Evolutionary conservation across 352 stramenopile species (phyloP).

Genomic region (Peronospora destructor): DNA sequence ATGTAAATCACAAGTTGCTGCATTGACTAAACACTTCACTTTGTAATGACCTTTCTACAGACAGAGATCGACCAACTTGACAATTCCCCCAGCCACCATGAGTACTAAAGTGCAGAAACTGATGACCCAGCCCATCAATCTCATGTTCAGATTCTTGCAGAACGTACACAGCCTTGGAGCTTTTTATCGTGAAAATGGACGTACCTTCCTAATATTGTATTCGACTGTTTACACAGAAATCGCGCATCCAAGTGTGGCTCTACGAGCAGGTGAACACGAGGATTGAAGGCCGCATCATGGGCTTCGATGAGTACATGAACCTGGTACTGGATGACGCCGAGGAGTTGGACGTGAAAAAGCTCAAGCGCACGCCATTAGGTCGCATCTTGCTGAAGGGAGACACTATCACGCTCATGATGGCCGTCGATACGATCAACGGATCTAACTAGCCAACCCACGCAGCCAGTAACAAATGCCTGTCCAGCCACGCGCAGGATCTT

Average conservation of each 20-base stretch:
- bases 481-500: slow-evolving; percentile 9
- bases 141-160: slow-evolving; percentile 99
- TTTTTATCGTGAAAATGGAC: neutral
- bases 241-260: slow-evolving; percentile 98
- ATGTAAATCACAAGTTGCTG: neutral
- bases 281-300: slow-evolving; percentile 99
- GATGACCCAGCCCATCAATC: slow-evolving; percentile 99
- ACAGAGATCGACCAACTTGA: slow-evolving; percentile 9
- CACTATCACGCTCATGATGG: slow-evolving; percentile 98
- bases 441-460: slow-evolving; percentile 25
- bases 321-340: slow-evolving; percentile 97
- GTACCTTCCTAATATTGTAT: slow-evolving; percentile 1
- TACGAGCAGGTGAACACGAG: slow-evolving; percentile 98
- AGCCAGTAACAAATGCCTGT: slow-evolving; percentile 26
- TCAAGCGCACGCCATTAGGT: slow-evolving; percentile 90
- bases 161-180: slow-evolving; percentile 60
- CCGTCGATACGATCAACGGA: slow-evolving; percentile 42
- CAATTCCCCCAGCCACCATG: slow-evolving; percentile 42
- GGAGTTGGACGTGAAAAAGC: slow-evolving; percentile 93
- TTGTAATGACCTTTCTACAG: neutral
- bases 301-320: slow-evolving; percentile 99
- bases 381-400: slow-evolving; percentile 99
- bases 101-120: slow-evolving; percentile 96
- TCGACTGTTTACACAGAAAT: slow-evolving; percentile 69
- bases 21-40: too few species aligned